Conservation (phyloP, 352 stramenopile species). For the Phytopythium vexans region DNA sequence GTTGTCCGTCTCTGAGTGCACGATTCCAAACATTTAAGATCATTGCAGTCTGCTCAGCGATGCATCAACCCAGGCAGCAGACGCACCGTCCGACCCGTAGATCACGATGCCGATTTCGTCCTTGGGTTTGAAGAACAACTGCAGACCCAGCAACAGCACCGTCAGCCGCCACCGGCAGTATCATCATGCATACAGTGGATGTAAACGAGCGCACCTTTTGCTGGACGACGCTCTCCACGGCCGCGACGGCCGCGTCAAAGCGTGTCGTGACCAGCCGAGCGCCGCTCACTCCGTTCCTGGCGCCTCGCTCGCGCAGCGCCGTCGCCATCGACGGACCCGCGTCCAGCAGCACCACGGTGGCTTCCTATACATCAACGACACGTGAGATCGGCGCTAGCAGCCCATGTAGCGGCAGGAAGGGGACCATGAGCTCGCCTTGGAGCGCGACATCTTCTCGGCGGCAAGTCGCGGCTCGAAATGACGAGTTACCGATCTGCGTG, state of each 20-base stretch:
- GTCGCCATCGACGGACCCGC: constrained; percentile 59
- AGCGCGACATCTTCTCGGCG: constrained; percentile 18
- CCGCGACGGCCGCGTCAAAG: constrained; percentile 54
- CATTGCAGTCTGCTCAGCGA: background rate
- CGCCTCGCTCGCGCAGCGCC: constrained; percentile 39
- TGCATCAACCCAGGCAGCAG: background rate
- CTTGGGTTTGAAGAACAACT: constrained; percentile 80
- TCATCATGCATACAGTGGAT: background rate
- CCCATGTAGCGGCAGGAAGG: background rate
- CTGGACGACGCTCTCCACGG: constrained; percentile 61
- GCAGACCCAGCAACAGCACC: background rate
- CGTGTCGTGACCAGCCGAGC: constrained; percentile 25
- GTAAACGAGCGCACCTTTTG: constrained; percentile 42
- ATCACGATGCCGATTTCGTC: constrained; percentile 78
- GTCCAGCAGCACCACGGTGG: constrained; percentile 64
- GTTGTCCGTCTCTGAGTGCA: constrained; percentile 60
- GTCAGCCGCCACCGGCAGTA: background rate
- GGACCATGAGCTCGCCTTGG: constrained; percentile 14
- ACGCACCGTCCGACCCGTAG: constrained; percentile 56
- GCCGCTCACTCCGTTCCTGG: constrained; percentile 12
- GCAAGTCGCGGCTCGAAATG: constrained; percentile 7
- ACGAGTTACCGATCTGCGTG: background rate
- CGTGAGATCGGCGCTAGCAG: background rate
- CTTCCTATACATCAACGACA: constrained; percentile 35
- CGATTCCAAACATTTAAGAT: background rate